Conservation (phyloP, 176 grass and related monocot genomes). For the Sorghum bicolor region DNA sequence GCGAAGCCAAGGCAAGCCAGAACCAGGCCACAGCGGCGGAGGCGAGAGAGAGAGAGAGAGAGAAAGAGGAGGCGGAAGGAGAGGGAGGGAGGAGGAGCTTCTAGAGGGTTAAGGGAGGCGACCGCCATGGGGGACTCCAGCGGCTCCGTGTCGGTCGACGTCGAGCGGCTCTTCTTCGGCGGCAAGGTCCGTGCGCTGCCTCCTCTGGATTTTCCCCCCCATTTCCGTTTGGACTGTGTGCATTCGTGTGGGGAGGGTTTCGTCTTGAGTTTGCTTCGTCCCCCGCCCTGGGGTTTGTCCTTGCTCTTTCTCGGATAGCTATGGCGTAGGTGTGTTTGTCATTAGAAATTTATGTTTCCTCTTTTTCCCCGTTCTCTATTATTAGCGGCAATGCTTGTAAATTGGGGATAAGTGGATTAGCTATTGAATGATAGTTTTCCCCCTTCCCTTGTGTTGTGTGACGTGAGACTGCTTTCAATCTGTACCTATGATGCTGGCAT, state of each 20-base stretch:
- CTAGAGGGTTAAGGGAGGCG: not conserved
- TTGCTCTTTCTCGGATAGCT: not conserved
- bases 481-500: not conserved
- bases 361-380: not conserved
- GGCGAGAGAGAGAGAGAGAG: not conserved
- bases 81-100: not conserved
- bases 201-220: not conserved
- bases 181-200: conserved; percentile 61
- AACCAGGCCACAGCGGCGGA: not conserved
- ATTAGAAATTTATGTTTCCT: not conserved
- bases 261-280: not conserved
- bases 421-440: not conserved
- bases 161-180: conserved; percentile 86
- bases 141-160: conserved; percentile 77
- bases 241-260: conserved; percentile 17
- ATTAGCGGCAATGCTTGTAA: conserved; percentile 16
- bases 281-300: conserved; percentile 13
- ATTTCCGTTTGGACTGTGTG: not conserved
- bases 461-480: not conserved
- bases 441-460: not conserved
- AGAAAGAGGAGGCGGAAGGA: not conserved
- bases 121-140: conserved; percentile 82
- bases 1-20: not conserved
- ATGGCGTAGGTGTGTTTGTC: not conserved
- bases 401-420: not conserved